Base-by-base conservation (phyloP, 805 yeast genomes). In the Monosporozyma solicola region DNA sequence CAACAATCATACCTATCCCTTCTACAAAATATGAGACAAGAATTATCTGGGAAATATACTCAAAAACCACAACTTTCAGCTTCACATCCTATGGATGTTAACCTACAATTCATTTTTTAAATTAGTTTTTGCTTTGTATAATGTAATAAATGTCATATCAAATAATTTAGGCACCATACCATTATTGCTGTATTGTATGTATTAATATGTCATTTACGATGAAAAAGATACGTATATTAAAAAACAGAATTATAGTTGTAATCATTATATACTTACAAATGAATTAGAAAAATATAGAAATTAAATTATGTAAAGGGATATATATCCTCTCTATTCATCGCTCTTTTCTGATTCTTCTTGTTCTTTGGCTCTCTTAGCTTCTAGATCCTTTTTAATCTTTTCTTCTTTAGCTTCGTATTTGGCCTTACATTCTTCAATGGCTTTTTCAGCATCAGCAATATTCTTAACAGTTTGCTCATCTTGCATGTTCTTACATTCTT, bases 1-100 rank as follows among this genome's bases (percentile, higher is more conserved):
- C 75, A 77, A 59, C 94, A 86, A 69, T 75, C 84, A 22, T 88
- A 84, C 62, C 61, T 87, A 52, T 75, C 87, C 3, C 72, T 88
- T 54, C 72, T 88, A 65, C 85, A 86, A 67, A 80, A 82, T 57
- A 82, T 85, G 79, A 77, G 96, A 63, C 65, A 73, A 32, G 79
- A 80, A 44, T 74, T 88, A 72, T 63, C 72, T 22, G 76, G 77
- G 0, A 84, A 82, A 65, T 88, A 85, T 70, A 69, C 84, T 8
- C 96, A 89, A 68, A 87, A 85, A 62, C 95, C 95, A 1, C 96
- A 88, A 70, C 71, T 88, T 53, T 80, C 89, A 25, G 72, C 87
- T 7, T 83, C 90, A 3, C 96, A 87, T 68, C 92, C 91, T n/a
- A 79, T 86, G 56, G 92, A 87, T 59, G 72, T 74, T 33, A 79